A percentile compares a stretch with the other conserved stretches of the same genome.
Conservation (phyloP, 192 early-diverging fungal species). For the Chytriomyces confervae region DNA sequence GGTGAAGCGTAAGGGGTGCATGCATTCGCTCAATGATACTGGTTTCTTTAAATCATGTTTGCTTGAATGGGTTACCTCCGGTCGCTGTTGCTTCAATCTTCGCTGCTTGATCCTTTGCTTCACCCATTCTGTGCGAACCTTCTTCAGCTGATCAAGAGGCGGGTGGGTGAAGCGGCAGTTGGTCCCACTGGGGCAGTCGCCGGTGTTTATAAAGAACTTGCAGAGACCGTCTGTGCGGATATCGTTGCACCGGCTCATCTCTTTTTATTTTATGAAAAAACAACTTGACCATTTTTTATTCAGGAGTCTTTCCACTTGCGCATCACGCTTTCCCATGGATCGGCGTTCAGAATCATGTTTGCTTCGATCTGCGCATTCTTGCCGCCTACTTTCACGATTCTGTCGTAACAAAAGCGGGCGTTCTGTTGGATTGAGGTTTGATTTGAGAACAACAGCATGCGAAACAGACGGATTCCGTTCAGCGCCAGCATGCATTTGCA, state of each 20-base stretch:
- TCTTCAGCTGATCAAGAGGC: background rate
- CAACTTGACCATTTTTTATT: too few relatives aligned
- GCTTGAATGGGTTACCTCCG: background rate
- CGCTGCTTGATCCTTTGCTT: background rate
- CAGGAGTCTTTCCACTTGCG: background rate
- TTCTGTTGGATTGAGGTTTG: slow-evolving; percentile 15
- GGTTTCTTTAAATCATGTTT: background rate
- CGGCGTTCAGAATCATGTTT: slow-evolving; percentile 16
- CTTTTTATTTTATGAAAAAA: too few relatives aligned
- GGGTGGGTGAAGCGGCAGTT: background rate
- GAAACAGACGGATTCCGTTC: slow-evolving; percentile 20
- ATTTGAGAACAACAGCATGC: slow-evolving; percentile 13
- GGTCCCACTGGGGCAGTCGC: background rate
- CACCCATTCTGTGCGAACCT: background rate
- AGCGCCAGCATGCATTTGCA: background rate
- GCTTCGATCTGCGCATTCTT: slow-evolving; percentile 11
- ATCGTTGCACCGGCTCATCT: background rate
- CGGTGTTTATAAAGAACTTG: background rate
- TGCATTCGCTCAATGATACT: background rate
- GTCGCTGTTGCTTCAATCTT: background rate
- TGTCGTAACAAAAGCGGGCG: slow-evolving; percentile 8
- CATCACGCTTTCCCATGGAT: slow-evolving; percentile 19
- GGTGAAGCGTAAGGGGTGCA: background rate
- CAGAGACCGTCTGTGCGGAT: background rate
- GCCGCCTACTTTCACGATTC: background rate